These are phyloP conservation scores for Mangifera indica DNA, from an alignment of 345 rosid species.

Conservation along the genomic window DNA sequence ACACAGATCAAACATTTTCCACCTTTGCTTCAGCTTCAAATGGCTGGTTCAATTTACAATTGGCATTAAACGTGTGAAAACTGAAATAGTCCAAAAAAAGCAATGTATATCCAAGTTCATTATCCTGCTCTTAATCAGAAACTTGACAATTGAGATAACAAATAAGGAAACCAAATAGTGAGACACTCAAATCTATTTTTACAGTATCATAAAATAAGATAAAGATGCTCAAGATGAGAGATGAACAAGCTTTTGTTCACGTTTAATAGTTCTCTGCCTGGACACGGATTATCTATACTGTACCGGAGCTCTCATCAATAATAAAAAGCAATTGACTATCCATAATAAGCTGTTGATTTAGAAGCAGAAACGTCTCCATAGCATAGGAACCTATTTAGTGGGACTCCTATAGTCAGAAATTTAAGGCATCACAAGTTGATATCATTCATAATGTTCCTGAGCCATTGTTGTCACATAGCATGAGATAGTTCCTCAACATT, in stretches of 20 bases:
- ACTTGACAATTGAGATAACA: not conserved
- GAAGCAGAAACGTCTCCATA: not conserved
- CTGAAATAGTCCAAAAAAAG: not conserved
- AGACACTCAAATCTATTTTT: not conserved
- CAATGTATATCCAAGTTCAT: not conserved
- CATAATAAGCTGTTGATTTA: not conserved
- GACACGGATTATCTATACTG: not conserved
- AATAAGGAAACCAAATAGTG: not conserved
- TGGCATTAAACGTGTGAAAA: not conserved
- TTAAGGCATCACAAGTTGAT: not conserved
- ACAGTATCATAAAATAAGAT: not conserved
- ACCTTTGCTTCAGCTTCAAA: not conserved
- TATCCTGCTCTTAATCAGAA: not conserved
- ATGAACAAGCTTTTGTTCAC: too few relatives aligned
- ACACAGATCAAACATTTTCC: not conserved
- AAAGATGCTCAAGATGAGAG: not conserved
- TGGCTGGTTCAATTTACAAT: not conserved
- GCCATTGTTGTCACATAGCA: not conserved
- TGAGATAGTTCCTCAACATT: not conserved
- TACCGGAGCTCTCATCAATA: not conserved
- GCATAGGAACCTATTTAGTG: not conserved
- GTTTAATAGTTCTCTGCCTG: too few relatives aligned
- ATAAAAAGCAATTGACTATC: not conserved
- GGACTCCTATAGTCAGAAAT: not conserved
- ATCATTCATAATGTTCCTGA: not conserved